Evolutionary conservation across 352 stramenopile genomes (phyloP).

Genomic region (Phytophthora capsici): DNA sequence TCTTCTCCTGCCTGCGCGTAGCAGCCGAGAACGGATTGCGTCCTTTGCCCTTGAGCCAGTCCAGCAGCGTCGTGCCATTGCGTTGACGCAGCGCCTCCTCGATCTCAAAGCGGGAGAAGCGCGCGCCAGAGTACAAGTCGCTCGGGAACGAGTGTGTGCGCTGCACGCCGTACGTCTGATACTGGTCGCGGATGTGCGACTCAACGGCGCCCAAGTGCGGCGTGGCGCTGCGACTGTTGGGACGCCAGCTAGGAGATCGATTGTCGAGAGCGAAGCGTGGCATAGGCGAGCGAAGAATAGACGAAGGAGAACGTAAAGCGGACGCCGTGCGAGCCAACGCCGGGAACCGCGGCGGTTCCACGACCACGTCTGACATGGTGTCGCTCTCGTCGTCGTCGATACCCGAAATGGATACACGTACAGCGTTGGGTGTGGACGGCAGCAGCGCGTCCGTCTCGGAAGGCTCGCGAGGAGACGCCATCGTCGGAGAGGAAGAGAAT

Average conservation of each 20-base stretch:
- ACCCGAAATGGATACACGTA: slow-evolving; percentile 22
- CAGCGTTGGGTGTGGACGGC: slow-evolving; percentile 11
- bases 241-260: slow-evolving; percentile 19
- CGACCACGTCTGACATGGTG: slow-evolving; percentile 30
- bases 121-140: slow-evolving; percentile 74
- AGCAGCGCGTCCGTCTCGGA: slow-evolving; percentile 60
- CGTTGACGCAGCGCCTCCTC: slow-evolving; percentile 72
- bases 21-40: slow-evolving; percentile 39
- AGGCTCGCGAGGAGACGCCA: slow-evolving; percentile 39
- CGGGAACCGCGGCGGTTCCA: slow-evolving; percentile 11
- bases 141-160: slow-evolving; percentile 84
- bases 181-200: slow-evolving; percentile 20
- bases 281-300: slow-evolving; percentile 47
- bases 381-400: slow-evolving; percentile 28
- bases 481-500: slow-evolving; percentile 3
- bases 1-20: slow-evolving; percentile 38
- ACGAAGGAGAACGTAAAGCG: slow-evolving; percentile 39
- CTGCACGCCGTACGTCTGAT: slow-evolving; percentile 52
- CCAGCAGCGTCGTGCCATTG: slow-evolving; percentile 68
- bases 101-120: slow-evolving; percentile 82
- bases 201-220: slow-evolving; percentile 20
- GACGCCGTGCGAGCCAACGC: slow-evolving; percentile 36
- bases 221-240: slow-evolving; percentile 13
- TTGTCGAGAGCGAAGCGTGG: slow-evolving; percentile 29
- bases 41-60: slow-evolving; percentile 66